Evolutionary conservation across 306 rosid species (phyloP).

Genomic region (Lithocarpus polystachyus): DNA sequence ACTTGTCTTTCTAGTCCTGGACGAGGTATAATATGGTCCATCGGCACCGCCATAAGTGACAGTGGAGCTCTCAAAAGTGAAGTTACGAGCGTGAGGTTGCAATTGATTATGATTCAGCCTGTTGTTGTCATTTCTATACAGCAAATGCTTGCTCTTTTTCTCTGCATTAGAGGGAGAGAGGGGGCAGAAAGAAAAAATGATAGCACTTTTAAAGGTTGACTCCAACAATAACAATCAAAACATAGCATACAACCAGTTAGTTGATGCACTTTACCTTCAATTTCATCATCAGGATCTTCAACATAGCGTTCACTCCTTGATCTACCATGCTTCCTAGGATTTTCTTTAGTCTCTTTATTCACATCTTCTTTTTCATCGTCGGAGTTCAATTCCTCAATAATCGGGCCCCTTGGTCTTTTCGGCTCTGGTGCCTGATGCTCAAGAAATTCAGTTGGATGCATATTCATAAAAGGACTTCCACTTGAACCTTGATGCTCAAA

Average conservation of each 20-base stretch:
- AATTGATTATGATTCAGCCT: constrained; percentile 15
- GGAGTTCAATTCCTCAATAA: constrained; percentile 79
- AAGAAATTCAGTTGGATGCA: constrained; percentile 52
- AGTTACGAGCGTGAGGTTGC: constrained; percentile 62
- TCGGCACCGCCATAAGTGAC: constrained; percentile 64
- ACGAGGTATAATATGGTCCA: constrained; percentile 68
- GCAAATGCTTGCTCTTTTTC: constrained; percentile 45
- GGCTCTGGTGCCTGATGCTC: constrained; percentile 57
- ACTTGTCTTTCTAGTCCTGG: constrained; percentile 63
- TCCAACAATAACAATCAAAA: not conserved
- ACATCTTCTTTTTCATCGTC: constrained; percentile 62
- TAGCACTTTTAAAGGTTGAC: not conserved
- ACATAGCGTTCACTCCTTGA: constrained; percentile 37
- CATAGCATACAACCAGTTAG: not conserved
- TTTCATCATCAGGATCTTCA: constrained; percentile 60
- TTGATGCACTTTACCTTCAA: constrained; percentile 43
- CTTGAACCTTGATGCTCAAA: constrained; percentile 45
- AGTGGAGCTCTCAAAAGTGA: constrained; percentile 76
- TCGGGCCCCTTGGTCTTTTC: constrained; percentile 48
- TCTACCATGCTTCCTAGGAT: constrained; percentile 62
- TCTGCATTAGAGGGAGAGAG: constrained; percentile 34
- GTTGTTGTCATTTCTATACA: constrained; percentile 23
- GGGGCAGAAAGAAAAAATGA: not conserved
- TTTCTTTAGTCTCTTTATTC: constrained; percentile 36
- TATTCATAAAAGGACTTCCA: constrained; percentile 41